These are phyloP conservation scores for Aspergillus nidulans DNA, from an alignment of 495 filamentous ascomycete genomes.

Conservation along the genomic window DNA sequence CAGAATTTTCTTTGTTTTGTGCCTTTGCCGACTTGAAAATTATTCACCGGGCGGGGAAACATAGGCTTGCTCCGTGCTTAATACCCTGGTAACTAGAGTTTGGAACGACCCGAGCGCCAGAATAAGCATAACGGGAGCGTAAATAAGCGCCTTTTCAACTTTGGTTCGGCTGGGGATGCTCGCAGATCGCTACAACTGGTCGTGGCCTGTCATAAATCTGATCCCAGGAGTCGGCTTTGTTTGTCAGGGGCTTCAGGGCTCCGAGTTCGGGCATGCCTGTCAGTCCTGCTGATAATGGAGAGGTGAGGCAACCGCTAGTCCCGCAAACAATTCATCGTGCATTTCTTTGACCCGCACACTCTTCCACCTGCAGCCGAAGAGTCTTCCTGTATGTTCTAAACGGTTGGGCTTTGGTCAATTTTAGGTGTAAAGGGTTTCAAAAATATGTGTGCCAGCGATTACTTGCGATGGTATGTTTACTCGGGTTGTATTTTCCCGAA, in stretches of 20 bases:
- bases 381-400: background rate
- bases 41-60: background rate
- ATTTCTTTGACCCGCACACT: slow-evolving; percentile 18
- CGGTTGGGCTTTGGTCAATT: background rate
- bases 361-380: background rate
- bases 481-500: background rate
- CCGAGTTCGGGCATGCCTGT: slow-evolving; percentile 3
- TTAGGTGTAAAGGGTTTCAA: background rate
- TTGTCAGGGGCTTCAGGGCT: background rate
- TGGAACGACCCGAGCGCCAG: slow-evolving; percentile 15
- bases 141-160: slow-evolving; percentile 22
- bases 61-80: background rate
- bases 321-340: slow-evolving; percentile 26
- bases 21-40: background rate
- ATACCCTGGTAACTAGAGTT: background rate
- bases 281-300: slow-evolving; percentile 8
- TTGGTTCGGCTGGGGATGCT: slow-evolving; percentile 23
- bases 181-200: slow-evolving; percentile 8
- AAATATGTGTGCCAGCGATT: too few relatives aligned
- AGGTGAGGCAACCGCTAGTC: slow-evolving; percentile 18
- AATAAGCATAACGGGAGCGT: slow-evolving; percentile 31
- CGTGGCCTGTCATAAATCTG: background rate
- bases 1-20: background rate
- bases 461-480: too few relatives aligned
- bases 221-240: slow-evolving; percentile 1